Percentiles rank a stretch among this genome's conserved stretches.
phyloP scores from a whole-genome alignment of 371 early-diverging fungal species.

The Rhizopus arrhizus region DNA sequence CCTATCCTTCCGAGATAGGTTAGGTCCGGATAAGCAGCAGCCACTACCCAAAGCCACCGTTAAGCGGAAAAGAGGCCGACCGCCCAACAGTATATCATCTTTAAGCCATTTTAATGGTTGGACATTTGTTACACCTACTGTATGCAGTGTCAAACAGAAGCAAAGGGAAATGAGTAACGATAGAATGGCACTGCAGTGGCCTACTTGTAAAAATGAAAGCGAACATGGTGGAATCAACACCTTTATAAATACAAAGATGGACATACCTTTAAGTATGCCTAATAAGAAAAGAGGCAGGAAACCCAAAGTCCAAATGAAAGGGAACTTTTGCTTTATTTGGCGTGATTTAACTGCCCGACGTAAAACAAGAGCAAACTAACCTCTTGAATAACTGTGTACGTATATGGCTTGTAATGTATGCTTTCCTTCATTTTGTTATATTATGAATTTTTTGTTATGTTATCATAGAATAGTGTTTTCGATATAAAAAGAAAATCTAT shows the following conservation, averaged over 20 bases:
- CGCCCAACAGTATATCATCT: slow-evolving; percentile 31
- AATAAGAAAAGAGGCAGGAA: slow-evolving; percentile 50
- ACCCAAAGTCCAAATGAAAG: slow-evolving; percentile 48
- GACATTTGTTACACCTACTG: slow-evolving; percentile 49
- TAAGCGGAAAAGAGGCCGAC: slow-evolving; percentile 48
- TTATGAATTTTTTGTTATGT: too few species aligned
- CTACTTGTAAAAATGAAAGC: slow-evolving; percentile 1
- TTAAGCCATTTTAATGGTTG: slow-evolving; percentile 30
- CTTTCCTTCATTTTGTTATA: too few species aligned
- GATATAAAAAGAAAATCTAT: too few species aligned
- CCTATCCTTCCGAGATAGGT: neutral
- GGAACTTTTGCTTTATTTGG: slow-evolving; percentile 55
- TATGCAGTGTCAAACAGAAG: slow-evolving; percentile 27
- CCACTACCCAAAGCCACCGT: too few species aligned
- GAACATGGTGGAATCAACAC: slow-evolving; percentile 34
- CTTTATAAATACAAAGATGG: slow-evolving; percentile 46
- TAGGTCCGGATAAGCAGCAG: neutral
- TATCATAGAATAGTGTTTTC: too few species aligned
- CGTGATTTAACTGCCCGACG: slow-evolving; percentile 14
- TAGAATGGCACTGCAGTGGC: slow-evolving; percentile 2
- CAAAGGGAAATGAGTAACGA: slow-evolving; percentile 12
- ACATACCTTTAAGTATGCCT: slow-evolving; percentile 43
- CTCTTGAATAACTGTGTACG: too few species aligned
- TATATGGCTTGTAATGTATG: too few species aligned
- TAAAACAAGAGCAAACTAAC: neutral